phyloP scores from a whole-genome alignment of 129 eudicot species.

The Flaveria brownii region DNA sequence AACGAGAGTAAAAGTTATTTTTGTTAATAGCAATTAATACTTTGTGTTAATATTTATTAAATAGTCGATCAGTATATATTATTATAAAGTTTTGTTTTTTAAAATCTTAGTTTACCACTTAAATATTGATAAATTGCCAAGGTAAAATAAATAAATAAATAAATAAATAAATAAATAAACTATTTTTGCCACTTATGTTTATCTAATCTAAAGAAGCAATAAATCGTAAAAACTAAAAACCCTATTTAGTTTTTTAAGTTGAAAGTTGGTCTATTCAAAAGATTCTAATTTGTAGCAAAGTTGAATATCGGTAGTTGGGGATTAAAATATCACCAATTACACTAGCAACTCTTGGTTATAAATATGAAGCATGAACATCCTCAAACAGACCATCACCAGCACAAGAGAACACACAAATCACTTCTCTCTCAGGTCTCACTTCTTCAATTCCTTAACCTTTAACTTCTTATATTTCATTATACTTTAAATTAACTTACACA shows the following conservation, averaged over 20 bases:
- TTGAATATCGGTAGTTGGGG: constrained; percentile 24
- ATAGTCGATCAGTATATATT: no score
- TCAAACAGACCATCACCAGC: constrained; percentile 12
- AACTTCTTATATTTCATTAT: background rate
- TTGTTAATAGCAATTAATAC: no score
- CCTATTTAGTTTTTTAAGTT: background rate
- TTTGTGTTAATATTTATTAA: no score
- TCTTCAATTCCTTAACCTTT: background rate
- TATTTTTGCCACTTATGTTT: background rate
- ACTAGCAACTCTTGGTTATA: constrained; percentile 23
- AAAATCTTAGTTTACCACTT: no score
- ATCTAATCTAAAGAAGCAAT: background rate
- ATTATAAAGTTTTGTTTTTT: no score
- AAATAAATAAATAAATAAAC: background rate
- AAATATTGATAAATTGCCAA: no score
- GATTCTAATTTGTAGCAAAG: constrained; percentile 18
- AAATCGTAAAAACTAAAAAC: background rate
- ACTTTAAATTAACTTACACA: background rate
- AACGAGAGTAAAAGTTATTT: no score
- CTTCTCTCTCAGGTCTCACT: constrained; percentile 19
- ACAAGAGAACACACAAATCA: background rate
- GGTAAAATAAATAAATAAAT: no score
- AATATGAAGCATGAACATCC: constrained; percentile 19
- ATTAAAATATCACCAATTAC: constrained; percentile 2
- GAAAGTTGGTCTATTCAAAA: background rate